Evolutionary conservation across 2,329 filamentous ascomycete genomes (phyloP).

Genomic region (Fusarium brevicatenulatum): DNA sequence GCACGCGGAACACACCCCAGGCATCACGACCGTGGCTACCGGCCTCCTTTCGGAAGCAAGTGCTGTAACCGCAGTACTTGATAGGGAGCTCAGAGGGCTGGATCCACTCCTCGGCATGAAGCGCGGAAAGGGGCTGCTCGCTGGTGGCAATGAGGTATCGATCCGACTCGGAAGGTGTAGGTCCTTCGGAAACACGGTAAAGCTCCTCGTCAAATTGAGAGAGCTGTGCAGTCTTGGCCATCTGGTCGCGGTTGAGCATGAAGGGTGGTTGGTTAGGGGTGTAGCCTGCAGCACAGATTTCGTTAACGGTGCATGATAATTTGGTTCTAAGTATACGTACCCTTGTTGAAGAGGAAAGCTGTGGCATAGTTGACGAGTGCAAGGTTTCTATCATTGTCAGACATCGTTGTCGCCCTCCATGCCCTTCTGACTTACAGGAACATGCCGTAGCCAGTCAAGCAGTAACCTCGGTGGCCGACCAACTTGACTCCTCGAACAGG

Average conservation of each 20-base stretch:
- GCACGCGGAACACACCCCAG: slow-evolving; percentile 97
- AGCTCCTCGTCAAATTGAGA: slow-evolving; percentile 98
- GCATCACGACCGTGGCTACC: slow-evolving; percentile 87
- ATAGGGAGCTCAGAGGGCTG: slow-evolving; percentile 85
- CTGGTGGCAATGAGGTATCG: slow-evolving; percentile 84
- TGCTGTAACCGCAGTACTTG: slow-evolving; percentile 85
- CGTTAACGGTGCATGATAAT: slow-evolving; percentile 9
- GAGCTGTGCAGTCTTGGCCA: slow-evolving; percentile 98
- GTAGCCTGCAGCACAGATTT: slow-evolving; percentile 65
- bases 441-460: slow-evolving; percentile 87
- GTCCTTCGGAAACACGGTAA: slow-evolving; percentile 93
- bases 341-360: slow-evolving; percentile 73
- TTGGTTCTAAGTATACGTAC: slow-evolving; percentile 3
- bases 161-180: slow-evolving; percentile 85
- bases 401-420: not conserved
- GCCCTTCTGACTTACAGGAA: slow-evolving; percentile 64
- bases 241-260: slow-evolving; percentile 94
- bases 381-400: slow-evolving; percentile 66
- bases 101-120: slow-evolving; percentile 95
- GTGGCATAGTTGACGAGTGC: slow-evolving; percentile 95
- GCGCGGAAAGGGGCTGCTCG: slow-evolving; percentile 93
- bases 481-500: slow-evolving; percentile 93
- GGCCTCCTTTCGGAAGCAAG: slow-evolving; percentile 95
- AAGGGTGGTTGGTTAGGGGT: slow-evolving; percentile 86
- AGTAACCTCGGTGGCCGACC: slow-evolving; percentile 94